Percentiles rank a stretch among this genome's conserved stretches.
Conservation (phyloP, 1,284 basidiomycete genomes). For the Erythrobasidium hasegawianum region DNA sequence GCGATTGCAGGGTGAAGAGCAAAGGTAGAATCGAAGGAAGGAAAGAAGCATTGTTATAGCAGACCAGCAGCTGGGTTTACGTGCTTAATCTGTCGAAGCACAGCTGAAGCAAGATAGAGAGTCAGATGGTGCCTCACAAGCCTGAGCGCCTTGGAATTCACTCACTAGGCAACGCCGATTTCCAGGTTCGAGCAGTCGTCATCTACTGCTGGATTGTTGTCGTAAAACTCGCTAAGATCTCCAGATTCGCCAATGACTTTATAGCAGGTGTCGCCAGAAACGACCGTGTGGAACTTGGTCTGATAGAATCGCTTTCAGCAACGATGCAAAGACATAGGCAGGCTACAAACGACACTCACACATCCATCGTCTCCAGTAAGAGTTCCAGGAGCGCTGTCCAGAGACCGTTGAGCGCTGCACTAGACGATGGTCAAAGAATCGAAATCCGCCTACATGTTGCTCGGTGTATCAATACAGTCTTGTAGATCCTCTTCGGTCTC, state of each 20-base stretch:
- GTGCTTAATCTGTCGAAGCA: neutral
- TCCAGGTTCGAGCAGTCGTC: conserved; percentile 15
- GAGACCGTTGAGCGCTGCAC: no score
- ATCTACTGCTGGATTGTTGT: conserved; percentile 21
- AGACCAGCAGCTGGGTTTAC: neutral
- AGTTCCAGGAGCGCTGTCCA: conserved; percentile 11
- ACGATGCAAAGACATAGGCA: neutral
- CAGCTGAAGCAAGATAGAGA: neutral
- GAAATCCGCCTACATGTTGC: neutral
- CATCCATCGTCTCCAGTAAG: conserved; percentile 28
- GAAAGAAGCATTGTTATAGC: neutral
- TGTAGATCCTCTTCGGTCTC: neutral
- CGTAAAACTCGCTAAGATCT: conserved; percentile 11
- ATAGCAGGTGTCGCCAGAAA: conserved; percentile 25
- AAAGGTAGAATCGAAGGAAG: neutral
- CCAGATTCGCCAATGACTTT: neutral
- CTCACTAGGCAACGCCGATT: conserved; percentile 20
- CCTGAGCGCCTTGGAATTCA: neutral
- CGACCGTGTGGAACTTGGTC: conserved; percentile 14
- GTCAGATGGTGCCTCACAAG: neutral
- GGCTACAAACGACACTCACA: neutral
- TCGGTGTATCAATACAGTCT: neutral
- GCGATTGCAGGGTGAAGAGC: neutral
- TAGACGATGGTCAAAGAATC: no score
- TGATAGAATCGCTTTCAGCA: neutral